Evolutionary conservation across 2,329 filamentous ascomycete species (phyloP).

Genomic region (Aspergillus awamori): DNA sequence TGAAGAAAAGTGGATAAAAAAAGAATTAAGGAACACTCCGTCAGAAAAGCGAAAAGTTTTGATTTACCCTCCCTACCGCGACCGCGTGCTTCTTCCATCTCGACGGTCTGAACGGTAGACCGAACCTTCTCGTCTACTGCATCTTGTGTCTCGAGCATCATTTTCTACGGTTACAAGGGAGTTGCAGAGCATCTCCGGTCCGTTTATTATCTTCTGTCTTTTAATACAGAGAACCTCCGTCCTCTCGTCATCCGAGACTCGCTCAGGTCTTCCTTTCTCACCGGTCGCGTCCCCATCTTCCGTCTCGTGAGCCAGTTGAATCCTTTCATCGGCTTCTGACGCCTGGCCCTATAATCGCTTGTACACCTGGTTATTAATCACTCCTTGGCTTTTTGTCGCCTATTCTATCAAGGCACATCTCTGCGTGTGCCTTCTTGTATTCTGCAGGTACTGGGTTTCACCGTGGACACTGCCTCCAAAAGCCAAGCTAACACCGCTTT

Average conservation of each 20-base stretch:
- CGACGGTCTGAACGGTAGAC: slow-evolving; percentile 12
- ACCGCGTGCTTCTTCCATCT: slow-evolving; percentile 13
- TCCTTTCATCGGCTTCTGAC: slow-evolving; percentile 18
- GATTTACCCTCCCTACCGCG: slow-evolving; percentile 15
- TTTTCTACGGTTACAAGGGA: slow-evolving; percentile 29
- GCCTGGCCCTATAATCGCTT: slow-evolving; percentile 19
- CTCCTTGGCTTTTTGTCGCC: slow-evolving; percentile 16
- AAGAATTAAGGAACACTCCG: slow-evolving; percentile 11
- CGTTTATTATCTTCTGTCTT: slow-evolving; percentile 22
- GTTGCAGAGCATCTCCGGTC: slow-evolving; percentile 43
- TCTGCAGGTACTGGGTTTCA: slow-evolving; percentile 18
- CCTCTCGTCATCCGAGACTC: slow-evolving; percentile 23
- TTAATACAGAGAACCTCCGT: slow-evolving; percentile 20
- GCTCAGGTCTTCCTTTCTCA: slow-evolving; percentile 24
- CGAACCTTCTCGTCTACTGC: slow-evolving; percentile 20
- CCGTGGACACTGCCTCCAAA: background rate
- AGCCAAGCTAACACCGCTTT: slow-evolving; percentile 14
- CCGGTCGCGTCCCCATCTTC: slow-evolving; percentile 28
- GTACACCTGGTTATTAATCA: slow-evolving; percentile 24
- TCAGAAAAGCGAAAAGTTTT: slow-evolving; percentile 18
- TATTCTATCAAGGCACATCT: slow-evolving; percentile 6
- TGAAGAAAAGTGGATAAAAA: slow-evolving; percentile 11
- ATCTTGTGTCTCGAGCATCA: slow-evolving; percentile 24
- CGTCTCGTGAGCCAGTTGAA: slow-evolving; percentile 15
- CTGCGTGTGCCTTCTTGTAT: slow-evolving; percentile 17